These are phyloP conservation scores for Ustilago sp. DNA, from an alignment of 1,284 basidiomycete genomes.

Conservation along the genomic window DNA sequence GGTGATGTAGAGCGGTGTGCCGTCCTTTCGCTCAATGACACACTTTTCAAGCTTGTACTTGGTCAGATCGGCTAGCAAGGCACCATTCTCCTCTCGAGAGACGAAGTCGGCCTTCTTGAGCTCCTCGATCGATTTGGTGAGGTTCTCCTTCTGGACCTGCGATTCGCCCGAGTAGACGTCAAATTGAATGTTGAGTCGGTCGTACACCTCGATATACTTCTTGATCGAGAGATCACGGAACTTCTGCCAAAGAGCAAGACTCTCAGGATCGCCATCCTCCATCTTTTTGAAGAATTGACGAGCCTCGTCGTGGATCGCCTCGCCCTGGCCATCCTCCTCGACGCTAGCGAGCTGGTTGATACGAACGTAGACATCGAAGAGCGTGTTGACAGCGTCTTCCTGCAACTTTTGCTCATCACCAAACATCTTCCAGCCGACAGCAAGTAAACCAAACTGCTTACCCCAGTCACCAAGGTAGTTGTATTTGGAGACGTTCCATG, in stretches of 20 bases:
- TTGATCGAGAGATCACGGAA: slow-evolving; percentile 87
- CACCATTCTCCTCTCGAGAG: slow-evolving; percentile 63
- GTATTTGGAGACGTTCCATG: slow-evolving; percentile 89
- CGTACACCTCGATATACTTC: slow-evolving; percentile 86
- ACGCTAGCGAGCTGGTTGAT: slow-evolving; percentile 83
- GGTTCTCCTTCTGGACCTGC: slow-evolving; percentile 31
- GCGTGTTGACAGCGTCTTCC: slow-evolving; percentile 91
- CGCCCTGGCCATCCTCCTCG: slow-evolving; percentile 74
- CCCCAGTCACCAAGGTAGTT: slow-evolving; percentile 81
- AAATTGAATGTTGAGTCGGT: slow-evolving; percentile 75
- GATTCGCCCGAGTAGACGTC: slow-evolving; percentile 27
- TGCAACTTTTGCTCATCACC: slow-evolving; percentile 86
- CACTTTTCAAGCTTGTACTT: slow-evolving; percentile 79
- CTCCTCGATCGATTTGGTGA: slow-evolving; percentile 76
- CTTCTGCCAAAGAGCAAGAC: slow-evolving; percentile 87
- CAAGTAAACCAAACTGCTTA: slow-evolving; percentile 77
- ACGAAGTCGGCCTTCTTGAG: slow-evolving; percentile 45
- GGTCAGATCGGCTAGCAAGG: slow-evolving; percentile 63
- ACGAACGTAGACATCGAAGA: slow-evolving; percentile 93
- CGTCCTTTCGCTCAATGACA: slow-evolving; percentile 93
- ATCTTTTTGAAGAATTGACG: slow-evolving; percentile 94
- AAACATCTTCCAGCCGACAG: slow-evolving; percentile 91
- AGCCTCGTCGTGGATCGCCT: slow-evolving; percentile 81
- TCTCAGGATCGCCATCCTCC: slow-evolving; percentile 86
- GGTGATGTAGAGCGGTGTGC: slow-evolving; percentile 97